Evolutionary conservation across 768 basidiomycete species (phyloP), one percentile per base, ranked within the genome.

Genomic region (Leccinum barrowsii): DNA sequence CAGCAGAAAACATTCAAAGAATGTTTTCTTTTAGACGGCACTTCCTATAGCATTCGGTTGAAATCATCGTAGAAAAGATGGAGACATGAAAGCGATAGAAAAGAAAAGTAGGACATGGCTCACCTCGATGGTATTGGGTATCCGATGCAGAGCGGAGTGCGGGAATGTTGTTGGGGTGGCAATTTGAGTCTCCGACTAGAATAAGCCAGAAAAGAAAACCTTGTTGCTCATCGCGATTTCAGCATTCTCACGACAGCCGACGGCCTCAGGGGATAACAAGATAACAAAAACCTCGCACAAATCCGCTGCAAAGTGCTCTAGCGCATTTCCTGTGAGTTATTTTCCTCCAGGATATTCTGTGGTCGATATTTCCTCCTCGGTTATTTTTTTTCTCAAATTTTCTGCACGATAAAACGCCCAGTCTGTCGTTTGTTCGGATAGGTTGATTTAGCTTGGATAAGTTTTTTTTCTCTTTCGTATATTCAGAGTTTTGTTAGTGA

Each of bases 241-340:
- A 61, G 63, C 68, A 55, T 70, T 73, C 71, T 72, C 71, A 73
- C 71, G 71, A 71, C 71, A 73, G 69, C 73, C 71, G 71, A 74
- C 63, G 63, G 72, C 63, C 63, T 62, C 59, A 65, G 64, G 69
- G 71, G 73, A 71, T 72, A 72, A 66, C 57, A 64, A 59, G 70
- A 72, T 72, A 72, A 64, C 73, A 69, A 65, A 68, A 73, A 67
- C 64, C n/a, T 55, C 53, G 34, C 56, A 55, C 59, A 70, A 73
- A 63, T 61, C 59, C 30, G 24, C 54, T 59, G 42, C 52, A 62
- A 55, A 65, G 62, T 47, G 42, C 59, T 56, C 13, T 24, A 19
- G 5, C 34, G 54, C 2, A 66, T 57, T 58, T 66, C 57, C 54
- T 15, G 71, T 73, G 63, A 73, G 71, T 73, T 19, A 12, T 64